Evolutionary conservation across 495 filamentous ascomycete species (phyloP).

Genomic region (Tuber melanosporum): DNA sequence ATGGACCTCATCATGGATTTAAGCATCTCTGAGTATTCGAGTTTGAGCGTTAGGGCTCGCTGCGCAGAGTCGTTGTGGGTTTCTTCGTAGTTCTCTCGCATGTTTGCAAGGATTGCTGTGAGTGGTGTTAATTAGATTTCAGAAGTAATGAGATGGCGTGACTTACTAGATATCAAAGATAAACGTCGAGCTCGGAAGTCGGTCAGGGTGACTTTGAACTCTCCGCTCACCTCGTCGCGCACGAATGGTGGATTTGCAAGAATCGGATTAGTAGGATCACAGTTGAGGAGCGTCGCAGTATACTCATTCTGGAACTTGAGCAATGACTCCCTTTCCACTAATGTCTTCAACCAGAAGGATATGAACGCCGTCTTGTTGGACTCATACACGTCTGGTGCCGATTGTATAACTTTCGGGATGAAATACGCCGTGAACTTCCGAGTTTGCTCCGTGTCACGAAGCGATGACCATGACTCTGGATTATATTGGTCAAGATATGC

Average conservation of each 20-base stretch:
- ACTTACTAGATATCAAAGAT: constrained; percentile 52
- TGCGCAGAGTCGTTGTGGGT: constrained; percentile 36
- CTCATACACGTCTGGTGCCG: constrained; percentile 44
- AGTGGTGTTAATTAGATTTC: constrained; percentile 14
- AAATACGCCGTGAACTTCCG: constrained; percentile 59
- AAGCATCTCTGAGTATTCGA: constrained; percentile 54
- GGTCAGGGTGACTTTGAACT: constrained; percentile 50
- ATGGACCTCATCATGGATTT: constrained; percentile 58
- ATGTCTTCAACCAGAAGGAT: constrained; percentile 54
- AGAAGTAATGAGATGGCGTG: background rate
- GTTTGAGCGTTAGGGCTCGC: constrained; percentile 44
- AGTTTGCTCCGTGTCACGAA: constrained; percentile 59
- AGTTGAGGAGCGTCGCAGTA: constrained; percentile 53
- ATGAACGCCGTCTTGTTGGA: constrained; percentile 51
- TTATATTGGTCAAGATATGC: constrained; percentile 55
- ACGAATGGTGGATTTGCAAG: constrained; percentile 59
- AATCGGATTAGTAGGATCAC: constrained; percentile 47
- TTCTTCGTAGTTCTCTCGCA: constrained; percentile 52
- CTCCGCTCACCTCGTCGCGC: constrained; percentile 42
- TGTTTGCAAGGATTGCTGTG: constrained; percentile 53
- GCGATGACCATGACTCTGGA: constrained; percentile 55
- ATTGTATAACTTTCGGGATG: constrained; percentile 53
- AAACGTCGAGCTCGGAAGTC: constrained; percentile 56
- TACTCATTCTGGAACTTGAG: constrained; percentile 64
- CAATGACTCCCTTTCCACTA: constrained; percentile 60